Conservation (phyloP, 2,329 filamentous ascomycete genomes). For the Tolypocladium paradoxum region DNA sequence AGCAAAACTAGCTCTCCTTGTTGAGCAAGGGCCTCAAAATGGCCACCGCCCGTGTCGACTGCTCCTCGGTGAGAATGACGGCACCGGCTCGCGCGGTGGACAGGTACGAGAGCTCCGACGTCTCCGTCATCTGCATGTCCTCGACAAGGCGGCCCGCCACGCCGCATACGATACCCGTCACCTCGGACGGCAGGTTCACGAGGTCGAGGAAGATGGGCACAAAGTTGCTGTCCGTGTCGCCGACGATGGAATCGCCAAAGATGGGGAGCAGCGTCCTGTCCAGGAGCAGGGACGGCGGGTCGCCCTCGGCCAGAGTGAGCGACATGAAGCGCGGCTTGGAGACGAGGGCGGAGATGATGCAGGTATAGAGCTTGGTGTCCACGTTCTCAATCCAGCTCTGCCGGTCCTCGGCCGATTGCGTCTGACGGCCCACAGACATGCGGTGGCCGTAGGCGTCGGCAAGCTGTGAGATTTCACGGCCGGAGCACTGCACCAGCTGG, state of each 20-base stretch:
- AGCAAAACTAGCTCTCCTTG: slow-evolving; percentile 15
- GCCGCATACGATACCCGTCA: slow-evolving; percentile 89
- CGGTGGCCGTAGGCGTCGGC: slow-evolving; percentile 26
- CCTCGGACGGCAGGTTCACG: slow-evolving; percentile 68
- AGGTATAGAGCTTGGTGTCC: slow-evolving; percentile 53
- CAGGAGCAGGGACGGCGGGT: slow-evolving; percentile 62
- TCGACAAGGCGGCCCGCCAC: slow-evolving; percentile 75
- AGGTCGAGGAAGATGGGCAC: slow-evolving; percentile 87
- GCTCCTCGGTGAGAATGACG: slow-evolving; percentile 71
- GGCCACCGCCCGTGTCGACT: slow-evolving; percentile 61
- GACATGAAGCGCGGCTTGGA: slow-evolving; percentile 61
- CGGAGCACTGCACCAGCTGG: slow-evolving; percentile 73
- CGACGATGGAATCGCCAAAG: slow-evolving; percentile 65
- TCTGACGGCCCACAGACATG: slow-evolving; percentile 23
- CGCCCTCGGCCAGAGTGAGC: slow-evolving; percentile 60
- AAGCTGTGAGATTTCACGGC: slow-evolving; percentile 37
- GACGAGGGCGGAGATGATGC: slow-evolving; percentile 49
- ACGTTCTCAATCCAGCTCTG: slow-evolving; percentile 46
- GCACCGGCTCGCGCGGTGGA: slow-evolving; percentile 82
- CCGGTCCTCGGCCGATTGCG: slow-evolving; percentile 18
- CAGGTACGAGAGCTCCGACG: slow-evolving; percentile 77
- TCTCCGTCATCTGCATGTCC: slow-evolving; percentile 46
- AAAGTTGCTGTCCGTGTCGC: slow-evolving; percentile 58
- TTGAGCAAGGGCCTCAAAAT: slow-evolving; percentile 49
- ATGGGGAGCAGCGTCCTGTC: slow-evolving; percentile 56